These are phyloP conservation scores for Botrytis aclada DNA, from an alignment of 2,329 filamentous ascomycete species.

Conservation along the genomic window DNA sequence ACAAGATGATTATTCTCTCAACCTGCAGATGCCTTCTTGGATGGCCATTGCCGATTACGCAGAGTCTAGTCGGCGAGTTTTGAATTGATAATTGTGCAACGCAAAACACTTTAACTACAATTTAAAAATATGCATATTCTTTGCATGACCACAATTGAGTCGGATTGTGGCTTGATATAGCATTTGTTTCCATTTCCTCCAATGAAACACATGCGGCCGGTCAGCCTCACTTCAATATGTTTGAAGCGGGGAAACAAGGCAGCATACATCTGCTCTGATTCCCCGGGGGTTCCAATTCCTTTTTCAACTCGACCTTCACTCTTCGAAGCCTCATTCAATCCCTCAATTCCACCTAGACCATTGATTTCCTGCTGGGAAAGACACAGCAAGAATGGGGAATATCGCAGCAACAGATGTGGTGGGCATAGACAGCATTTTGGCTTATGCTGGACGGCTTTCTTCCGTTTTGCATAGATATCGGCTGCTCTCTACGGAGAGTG, in stretches of 20 bases:
- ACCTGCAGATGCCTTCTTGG: background rate
- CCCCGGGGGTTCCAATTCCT: background rate
- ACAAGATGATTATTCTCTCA: background rate
- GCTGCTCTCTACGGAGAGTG: slow-evolving; percentile 11
- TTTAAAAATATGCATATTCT: background rate
- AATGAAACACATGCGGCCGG: slow-evolving; percentile 4
- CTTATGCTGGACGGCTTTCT: slow-evolving; percentile 27
- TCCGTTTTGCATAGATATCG: slow-evolving; percentile 27
- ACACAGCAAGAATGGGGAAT: slow-evolving; percentile 22
- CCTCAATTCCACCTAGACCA: background rate
- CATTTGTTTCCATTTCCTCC: background rate
- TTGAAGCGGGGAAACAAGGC: background rate
- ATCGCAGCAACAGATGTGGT: slow-evolving; percentile 10
- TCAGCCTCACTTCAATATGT: slow-evolving; percentile 7
- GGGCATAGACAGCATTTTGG: slow-evolving; percentile 18
- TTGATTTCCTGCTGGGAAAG: background rate
- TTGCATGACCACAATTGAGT: background rate
- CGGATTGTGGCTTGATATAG: background rate
- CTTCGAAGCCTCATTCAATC: background rate
- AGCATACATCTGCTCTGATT: background rate
- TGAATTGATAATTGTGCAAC: slow-evolving; percentile 11
- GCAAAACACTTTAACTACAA: background rate
- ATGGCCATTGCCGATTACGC: background rate
- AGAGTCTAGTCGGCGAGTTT: slow-evolving; percentile 12
- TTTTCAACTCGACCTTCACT: background rate